These are phyloP conservation scores for Silene coronaria DNA, from an alignment of 179 eudicot genomes.

Conservation along the genomic window DNA sequence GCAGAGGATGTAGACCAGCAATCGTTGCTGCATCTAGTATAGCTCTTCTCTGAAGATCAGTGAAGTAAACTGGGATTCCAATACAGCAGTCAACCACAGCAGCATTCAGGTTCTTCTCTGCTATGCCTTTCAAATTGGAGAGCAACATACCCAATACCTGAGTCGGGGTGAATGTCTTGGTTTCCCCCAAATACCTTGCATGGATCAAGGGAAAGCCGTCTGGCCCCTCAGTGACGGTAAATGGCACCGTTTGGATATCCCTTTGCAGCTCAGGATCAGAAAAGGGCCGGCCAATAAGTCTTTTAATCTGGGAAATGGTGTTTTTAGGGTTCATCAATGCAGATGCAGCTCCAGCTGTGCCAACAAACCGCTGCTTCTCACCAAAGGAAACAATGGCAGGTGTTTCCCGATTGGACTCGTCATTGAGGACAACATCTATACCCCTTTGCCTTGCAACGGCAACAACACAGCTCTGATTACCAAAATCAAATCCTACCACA, in stretches of 20 bases:
- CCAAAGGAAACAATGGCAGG: slow-evolving; percentile 91
- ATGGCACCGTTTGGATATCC: slow-evolving; percentile 66
- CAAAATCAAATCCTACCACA: slow-evolving; percentile 90
- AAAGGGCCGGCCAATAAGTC: slow-evolving; percentile 67
- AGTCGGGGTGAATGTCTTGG: slow-evolving; percentile 62
- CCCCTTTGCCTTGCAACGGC: slow-evolving; percentile 95
- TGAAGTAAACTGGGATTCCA: slow-evolving; percentile 87
- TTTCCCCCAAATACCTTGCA: slow-evolving; percentile 67
- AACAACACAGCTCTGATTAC: slow-evolving; percentile 84
- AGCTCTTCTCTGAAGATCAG: slow-evolving; percentile 90
- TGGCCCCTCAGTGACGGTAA: slow-evolving; percentile 70
- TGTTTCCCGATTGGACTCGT: slow-evolving; percentile 84
- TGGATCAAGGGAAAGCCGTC: slow-evolving; percentile 87
- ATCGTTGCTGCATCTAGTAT: slow-evolving; percentile 81
- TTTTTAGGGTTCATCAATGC: slow-evolving; percentile 88
- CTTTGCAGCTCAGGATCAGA: slow-evolving; percentile 81
- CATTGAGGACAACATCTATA: slow-evolving; percentile 88
- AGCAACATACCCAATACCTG: slow-evolving; percentile 79
- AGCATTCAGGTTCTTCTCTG: slow-evolving; percentile 74
- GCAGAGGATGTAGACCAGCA: slow-evolving; percentile 75
- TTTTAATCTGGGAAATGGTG: slow-evolving; percentile 77
- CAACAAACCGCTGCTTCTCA: slow-evolving; percentile 81
- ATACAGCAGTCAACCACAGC: slow-evolving; percentile 91
- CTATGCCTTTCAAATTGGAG: slow-evolving; percentile 72
- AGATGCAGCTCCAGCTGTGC: slow-evolving; percentile 87